Evolutionary conservation across 805 yeast species (phyloP).

Genomic region (Candida peoriensis): DNA sequence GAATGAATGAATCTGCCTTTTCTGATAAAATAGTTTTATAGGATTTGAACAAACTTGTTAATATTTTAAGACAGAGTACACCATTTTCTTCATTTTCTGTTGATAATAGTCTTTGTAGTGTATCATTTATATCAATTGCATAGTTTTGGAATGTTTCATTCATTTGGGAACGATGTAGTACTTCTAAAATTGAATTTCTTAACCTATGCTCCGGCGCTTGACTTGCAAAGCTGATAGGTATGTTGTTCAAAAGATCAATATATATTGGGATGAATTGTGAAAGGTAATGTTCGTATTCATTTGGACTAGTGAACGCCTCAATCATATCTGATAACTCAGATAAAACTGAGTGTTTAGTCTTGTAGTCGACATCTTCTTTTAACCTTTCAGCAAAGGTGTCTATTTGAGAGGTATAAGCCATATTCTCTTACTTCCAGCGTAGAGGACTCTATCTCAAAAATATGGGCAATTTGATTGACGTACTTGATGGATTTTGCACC

Average conservation of each 20-base stretch:
- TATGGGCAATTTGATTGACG: no score
- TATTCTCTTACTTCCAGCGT: no score
- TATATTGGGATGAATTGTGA: constrained; percentile 67
- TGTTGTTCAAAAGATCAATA: constrained; percentile 52
- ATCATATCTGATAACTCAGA: constrained; percentile 83
- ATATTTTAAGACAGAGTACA: constrained; percentile 79
- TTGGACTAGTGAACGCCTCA: constrained; percentile 75
- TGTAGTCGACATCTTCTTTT: constrained; percentile 47
- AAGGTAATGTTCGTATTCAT: constrained; percentile 76
- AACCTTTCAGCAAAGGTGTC: constrained; percentile 66
- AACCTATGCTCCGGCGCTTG: constrained; percentile 71
- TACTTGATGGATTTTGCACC: no score
- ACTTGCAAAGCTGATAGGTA: constrained; percentile 68
- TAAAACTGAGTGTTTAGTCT: constrained; percentile 59
- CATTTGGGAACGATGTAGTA: constrained; percentile 74
- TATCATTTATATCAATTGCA: constrained; percentile 53
- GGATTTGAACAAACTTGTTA: constrained; percentile 80
- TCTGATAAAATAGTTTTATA: constrained; percentile 65
- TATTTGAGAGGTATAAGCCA: constrained; percentile 44
- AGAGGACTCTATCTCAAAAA: no score
- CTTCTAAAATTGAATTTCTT: constrained; percentile 70
- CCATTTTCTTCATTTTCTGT: constrained; percentile 95
- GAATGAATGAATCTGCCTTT: constrained; percentile 75
- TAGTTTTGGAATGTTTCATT: constrained; percentile 77
- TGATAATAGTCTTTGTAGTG: constrained; percentile 53